These are phyloP conservation scores for Claviceps purpurea DNA, from an alignment of 2,329 filamentous ascomycete species.

Conservation along the genomic window DNA sequence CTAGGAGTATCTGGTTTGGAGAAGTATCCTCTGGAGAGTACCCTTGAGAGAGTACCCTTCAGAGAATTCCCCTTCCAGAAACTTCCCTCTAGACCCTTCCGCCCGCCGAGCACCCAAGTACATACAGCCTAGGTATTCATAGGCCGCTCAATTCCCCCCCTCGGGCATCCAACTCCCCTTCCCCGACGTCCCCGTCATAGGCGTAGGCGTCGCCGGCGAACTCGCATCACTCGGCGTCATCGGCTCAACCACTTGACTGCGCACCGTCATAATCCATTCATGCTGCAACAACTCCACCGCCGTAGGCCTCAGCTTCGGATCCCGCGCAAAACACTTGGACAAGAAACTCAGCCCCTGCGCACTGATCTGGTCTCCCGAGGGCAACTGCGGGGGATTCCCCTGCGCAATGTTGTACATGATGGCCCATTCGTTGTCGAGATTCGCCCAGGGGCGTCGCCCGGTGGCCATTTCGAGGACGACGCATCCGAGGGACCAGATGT, in stretches of 20 bases:
- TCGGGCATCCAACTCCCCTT: not conserved
- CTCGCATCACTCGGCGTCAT: constrained; percentile 46
- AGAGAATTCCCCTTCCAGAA: no score
- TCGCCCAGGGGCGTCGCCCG: constrained; percentile 84
- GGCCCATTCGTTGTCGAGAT: constrained; percentile 96
- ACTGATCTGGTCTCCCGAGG: constrained; percentile 70
- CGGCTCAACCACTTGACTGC: constrained; percentile 51
- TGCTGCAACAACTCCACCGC: constrained; percentile 87
- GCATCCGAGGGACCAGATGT: constrained; percentile 93
- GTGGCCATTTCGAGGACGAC: constrained; percentile 98
- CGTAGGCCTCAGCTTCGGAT: constrained; percentile 64
- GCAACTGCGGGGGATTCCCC: constrained; percentile 81
- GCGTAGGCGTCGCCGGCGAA: constrained; percentile 25
- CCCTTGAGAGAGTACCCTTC: no score
- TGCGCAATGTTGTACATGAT: constrained; percentile 99
- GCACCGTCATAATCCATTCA: constrained; percentile 68
- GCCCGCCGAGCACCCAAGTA: no score
- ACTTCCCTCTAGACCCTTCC: no score
- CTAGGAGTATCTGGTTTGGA: no score
- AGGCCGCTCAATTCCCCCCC: not conserved
- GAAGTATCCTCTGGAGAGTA: no score
- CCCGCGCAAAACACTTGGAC: constrained; percentile 70
- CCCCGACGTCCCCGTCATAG: constrained; percentile 15
- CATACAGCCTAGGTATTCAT: no score
- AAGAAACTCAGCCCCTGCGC: constrained; percentile 78